Base-by-base conservation (phyloP, 352 stramenopile genomes). In the Saprolegnia parasitica region DNA sequence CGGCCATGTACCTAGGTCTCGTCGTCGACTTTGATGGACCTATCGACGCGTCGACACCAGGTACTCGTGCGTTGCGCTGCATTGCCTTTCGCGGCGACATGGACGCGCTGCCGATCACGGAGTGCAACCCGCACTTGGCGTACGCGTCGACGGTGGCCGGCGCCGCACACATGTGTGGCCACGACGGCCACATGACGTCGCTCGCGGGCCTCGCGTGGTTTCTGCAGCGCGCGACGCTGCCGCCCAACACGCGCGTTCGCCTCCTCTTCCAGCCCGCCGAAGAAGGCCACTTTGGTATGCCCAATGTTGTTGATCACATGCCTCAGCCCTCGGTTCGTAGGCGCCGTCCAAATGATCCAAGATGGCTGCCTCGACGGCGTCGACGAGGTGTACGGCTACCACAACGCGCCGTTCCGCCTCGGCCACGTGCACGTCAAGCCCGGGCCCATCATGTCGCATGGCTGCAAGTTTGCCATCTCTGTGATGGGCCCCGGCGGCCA, bases 221-320 rank as follows among this genome's bases (percentile, higher is more conserved):
- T 56, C 70, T 96, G 4, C 78, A 91, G 8, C 76, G 87, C 4
- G 86, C 92, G 61, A 71, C 80, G 61, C 71, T 97, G 11, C 83
- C 85, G 11, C 74, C 79, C 8, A 76, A 89, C 57, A 85, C 85
- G 3, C 89, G 90, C 45, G 83, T 99, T 10, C 87, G 91, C 45
- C 87, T 99, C 20, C 80, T 98, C 37, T 99, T 98, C 74, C 96
- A 99, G 77, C 96, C 96, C n/a, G 96, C 96, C 0, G 96, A 99
- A 73, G 94, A 96, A 71, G 90, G 88, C 29, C 86, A 63, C 21
- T 63, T 63, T 49, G 56, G 56, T 63, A 49, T n/a, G 3, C 18
- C 42, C 13, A 2, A 15, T 49, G 29, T 49, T 49, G 3, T 18
- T 46, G 24, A n/a, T 8, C n/a, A 5, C 1, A 49, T 29, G 32